phyloP scores from a whole-genome alignment of 2,329 filamentous ascomycete species.

The Penicillium sp. region DNA sequence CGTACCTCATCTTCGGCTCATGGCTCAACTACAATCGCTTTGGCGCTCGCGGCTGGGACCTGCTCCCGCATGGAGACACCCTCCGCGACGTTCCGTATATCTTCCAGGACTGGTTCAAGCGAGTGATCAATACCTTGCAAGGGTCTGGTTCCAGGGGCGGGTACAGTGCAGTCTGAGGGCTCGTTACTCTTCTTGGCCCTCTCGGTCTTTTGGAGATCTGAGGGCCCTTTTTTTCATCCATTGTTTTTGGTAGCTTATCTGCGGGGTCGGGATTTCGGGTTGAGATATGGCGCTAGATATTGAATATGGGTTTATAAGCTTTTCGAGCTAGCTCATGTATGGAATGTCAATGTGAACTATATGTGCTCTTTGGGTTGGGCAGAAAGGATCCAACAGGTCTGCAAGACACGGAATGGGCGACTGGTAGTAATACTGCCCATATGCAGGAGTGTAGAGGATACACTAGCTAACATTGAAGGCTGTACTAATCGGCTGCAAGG shows the following conservation, averaged over 20 bases:
- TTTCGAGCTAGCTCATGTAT: not conserved
- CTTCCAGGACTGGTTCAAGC: conserved; percentile 78
- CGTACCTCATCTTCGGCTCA: conserved; percentile 95
- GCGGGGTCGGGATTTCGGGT: not conserved
- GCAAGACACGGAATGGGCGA: not conserved
- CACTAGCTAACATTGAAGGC: no score
- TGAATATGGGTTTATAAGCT: not conserved
- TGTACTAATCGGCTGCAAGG: no score
- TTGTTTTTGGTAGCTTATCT: not conserved
- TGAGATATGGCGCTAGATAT: conserved; percentile 1
- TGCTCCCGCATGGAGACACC: conserved; percentile 86
- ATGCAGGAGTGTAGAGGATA: no score
- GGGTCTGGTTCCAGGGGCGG: conserved; percentile 79
- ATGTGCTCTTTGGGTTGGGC: not conserved
- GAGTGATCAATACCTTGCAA: conserved; percentile 77
- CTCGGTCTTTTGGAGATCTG: not conserved
- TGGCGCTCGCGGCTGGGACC: conserved; percentile 89
- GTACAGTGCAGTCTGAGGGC: conserved; percentile 76
- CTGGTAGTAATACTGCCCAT: not conserved
- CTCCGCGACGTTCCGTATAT: conserved; percentile 90
- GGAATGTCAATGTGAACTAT: not conserved
- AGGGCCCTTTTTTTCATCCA: not conserved
- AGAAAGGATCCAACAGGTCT: not conserved
- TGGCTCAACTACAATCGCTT: conserved; percentile 99
- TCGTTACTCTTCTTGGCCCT: not conserved